Evolutionary conservation across 208 protist genomes (phyloP).

Genomic region (Angomonas deanei): DNA sequence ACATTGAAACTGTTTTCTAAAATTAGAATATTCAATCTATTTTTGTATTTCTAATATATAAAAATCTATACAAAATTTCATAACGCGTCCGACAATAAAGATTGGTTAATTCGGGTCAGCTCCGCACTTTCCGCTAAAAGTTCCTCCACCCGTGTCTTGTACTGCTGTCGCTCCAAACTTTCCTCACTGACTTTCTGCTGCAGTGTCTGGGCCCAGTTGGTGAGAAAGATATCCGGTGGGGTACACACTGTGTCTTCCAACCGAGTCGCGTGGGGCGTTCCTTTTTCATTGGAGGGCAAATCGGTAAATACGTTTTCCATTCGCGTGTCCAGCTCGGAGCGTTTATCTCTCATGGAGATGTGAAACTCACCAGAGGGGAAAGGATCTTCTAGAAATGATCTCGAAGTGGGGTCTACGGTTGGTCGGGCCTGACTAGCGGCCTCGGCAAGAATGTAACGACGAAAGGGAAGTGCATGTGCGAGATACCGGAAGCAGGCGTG

Average conservation of each 20-base stretch:
- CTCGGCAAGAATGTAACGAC: conserved; percentile 25
- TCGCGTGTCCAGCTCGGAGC: background rate
- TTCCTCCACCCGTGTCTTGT: background rate
- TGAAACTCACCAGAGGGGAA: background rate
- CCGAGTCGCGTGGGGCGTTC: background rate
- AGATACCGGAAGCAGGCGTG: conserved; percentile 65
- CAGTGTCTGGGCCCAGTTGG: conserved; percentile 2
- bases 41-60: background rate
- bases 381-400: background rate
- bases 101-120: background rate
- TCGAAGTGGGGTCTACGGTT: background rate
- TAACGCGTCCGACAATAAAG: background rate
- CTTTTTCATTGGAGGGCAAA: background rate
- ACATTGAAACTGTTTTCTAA: background rate
- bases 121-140: background rate
- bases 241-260: background rate
- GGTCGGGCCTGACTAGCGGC: background rate
- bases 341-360: background rate
- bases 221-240: no score
- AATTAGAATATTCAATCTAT: background rate
- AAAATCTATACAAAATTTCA: background rate
- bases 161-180: background rate
- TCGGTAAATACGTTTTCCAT: background rate
- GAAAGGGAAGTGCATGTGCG: conserved; percentile 63
- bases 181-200: background rate